Evolutionary conservation across 2,329 filamentous ascomycete species (phyloP).

Genomic region (Paradendryphiella salina): DNA sequence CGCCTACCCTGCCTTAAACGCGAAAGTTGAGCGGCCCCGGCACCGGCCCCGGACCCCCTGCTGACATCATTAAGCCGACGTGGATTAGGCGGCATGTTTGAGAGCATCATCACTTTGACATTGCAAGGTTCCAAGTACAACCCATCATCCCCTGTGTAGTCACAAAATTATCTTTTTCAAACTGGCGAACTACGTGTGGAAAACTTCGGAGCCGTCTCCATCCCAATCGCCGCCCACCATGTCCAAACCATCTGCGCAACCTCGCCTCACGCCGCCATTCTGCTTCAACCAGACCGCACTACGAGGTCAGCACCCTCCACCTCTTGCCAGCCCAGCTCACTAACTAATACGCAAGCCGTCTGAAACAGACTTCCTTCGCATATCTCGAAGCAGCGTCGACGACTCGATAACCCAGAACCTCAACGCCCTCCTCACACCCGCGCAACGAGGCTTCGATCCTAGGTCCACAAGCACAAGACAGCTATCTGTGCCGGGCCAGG

Average conservation of each 20-base stretch:
- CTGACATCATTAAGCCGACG: constrained; percentile 40
- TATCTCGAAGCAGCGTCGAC: constrained; percentile 83
- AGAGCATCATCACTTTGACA: constrained; percentile 17
- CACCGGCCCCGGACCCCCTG: constrained; percentile 18
- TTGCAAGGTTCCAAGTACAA: background rate
- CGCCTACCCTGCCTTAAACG: constrained; percentile 33
- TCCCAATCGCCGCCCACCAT: constrained; percentile 31
- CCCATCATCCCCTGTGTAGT: too few relatives aligned
- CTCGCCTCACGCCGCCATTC: constrained; percentile 53
- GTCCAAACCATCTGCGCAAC: constrained; percentile 49
- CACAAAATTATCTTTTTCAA: background rate
- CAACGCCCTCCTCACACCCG: constrained; percentile 82
- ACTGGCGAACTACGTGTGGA: constrained; percentile 43
- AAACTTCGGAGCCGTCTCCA: constrained; percentile 20
- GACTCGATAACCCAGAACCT: constrained; percentile 93
- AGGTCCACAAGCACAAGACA: constrained; percentile 69
- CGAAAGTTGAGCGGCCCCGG: constrained; percentile 17
- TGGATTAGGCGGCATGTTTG: constrained; percentile 15
- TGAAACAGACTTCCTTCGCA: constrained; percentile 78
- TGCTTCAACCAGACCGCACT: constrained; percentile 58
- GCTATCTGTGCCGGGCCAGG: constrained; percentile 53
- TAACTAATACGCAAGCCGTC: constrained; percentile 39
- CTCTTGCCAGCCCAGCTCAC: constrained; percentile 24
- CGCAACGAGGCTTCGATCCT: constrained; percentile 74
- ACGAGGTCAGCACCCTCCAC: constrained; percentile 45